Evolutionary conservation across 108 stramenopile genomes (phyloP).

Genomic region (Hondaea fermentalgiana): DNA sequence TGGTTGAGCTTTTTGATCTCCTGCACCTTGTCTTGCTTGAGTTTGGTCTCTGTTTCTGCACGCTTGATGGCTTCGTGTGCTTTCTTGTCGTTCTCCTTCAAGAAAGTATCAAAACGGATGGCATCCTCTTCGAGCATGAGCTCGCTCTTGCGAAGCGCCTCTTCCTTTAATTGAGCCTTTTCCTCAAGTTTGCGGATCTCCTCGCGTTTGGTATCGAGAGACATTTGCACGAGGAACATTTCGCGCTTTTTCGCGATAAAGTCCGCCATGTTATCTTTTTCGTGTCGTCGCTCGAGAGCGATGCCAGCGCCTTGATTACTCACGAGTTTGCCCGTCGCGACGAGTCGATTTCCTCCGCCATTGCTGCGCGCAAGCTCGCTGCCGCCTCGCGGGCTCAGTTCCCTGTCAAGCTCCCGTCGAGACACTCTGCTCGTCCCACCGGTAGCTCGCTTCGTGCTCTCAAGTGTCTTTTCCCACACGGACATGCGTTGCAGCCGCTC

Average conservation of each 20-base stretch:
- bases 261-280: constrained; percentile 58
- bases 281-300: constrained; percentile 33
- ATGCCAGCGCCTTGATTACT: neutral
- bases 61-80: constrained; percentile 60
- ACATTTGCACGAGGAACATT: constrained; percentile 66
- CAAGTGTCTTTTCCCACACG: constrained; percentile 25
- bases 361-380: neutral
- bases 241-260: constrained; percentile 63
- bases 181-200: constrained; percentile 66
- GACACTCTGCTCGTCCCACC: neutral
- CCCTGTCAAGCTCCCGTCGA: neutral
- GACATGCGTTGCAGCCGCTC: neutral
- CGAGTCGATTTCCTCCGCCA: neutral
- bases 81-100: constrained; percentile 67
- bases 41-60: constrained; percentile 56
- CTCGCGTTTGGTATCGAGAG: constrained; percentile 63
- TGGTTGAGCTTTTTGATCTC: constrained; percentile 60
- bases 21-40: constrained; percentile 54
- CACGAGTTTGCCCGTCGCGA: neutral
- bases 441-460: neutral
- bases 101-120: constrained; percentile 63
- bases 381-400: neutral
- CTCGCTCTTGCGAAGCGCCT: constrained; percentile 52
- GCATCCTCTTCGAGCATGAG: constrained; percentile 66
- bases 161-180: constrained; percentile 61